Percentiles rank a stretch among this genome's conserved stretches.
Conservation (phyloP, 768 basidiomycete species). For the Fomitopsis pulvina region DNA sequence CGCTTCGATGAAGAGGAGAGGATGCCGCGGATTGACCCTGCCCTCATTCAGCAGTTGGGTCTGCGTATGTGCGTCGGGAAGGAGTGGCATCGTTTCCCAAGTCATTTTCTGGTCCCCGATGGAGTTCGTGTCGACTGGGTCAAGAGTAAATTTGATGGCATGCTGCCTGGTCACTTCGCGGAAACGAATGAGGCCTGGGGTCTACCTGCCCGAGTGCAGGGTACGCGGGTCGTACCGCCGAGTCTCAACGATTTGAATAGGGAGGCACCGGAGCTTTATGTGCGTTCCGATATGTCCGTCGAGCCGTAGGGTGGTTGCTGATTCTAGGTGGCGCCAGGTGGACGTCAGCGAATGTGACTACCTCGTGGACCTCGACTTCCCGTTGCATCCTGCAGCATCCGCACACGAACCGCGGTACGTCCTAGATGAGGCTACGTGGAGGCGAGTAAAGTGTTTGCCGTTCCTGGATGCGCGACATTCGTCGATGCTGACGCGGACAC, state of each 20-base stretch:
- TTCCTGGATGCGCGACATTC: constrained; percentile 85
- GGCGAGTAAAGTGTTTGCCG: constrained; percentile 69
- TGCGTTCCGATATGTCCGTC: constrained; percentile 32
- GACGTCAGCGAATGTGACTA: constrained; percentile 75
- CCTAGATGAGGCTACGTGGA: constrained; percentile 61
- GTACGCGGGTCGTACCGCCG: constrained; percentile 51
- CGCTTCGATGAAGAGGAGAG: constrained; percentile 27
- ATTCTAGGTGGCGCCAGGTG: constrained; percentile 39
- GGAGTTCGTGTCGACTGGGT: constrained; percentile 81
- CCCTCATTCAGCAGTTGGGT: constrained; percentile 60
- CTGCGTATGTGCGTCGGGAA: constrained; percentile 83
- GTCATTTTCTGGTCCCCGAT: constrained; percentile 82
- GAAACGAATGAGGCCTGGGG: constrained; percentile 26
- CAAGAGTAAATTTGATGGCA: constrained; percentile 86
- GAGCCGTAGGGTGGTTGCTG: background rate
- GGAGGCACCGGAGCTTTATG: constrained; percentile 75
- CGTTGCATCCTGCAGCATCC: constrained; percentile 50
- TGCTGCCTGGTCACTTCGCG: constrained; percentile 80
- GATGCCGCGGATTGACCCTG: constrained; percentile 51
- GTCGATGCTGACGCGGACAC: constrained; percentile 58
- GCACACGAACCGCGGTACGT: constrained; percentile 77
- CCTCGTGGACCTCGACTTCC: constrained; percentile 86
- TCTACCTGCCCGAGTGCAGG: constrained; percentile 48
- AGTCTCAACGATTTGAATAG: constrained; percentile 86
- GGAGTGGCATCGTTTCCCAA: constrained; percentile 95